phyloP scores from a whole-genome alignment of 768 basidiomycete genomes.

The Leucocoprinus leucothites region DNA sequence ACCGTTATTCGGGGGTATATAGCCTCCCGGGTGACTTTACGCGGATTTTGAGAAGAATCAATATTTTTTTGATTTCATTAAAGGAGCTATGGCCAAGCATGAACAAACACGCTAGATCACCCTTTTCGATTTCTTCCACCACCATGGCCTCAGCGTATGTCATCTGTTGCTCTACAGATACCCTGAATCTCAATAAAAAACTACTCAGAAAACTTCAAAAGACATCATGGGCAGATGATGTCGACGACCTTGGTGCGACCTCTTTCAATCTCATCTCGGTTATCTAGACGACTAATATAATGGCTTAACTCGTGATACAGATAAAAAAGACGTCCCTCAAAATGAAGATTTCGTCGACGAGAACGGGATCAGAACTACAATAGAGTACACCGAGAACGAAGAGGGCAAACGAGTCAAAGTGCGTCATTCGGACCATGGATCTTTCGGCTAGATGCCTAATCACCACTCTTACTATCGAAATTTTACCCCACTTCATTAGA shows the following conservation, averaged over 20 bases:
- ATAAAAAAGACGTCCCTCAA: constrained; percentile 43
- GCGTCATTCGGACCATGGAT: constrained; percentile 15
- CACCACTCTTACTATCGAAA: constrained; percentile 4
- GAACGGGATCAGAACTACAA: constrained; percentile 82
- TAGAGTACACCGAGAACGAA: constrained; percentile 84
- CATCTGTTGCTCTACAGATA: background rate
- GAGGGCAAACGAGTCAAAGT: constrained; percentile 96
- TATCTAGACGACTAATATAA: constrained; percentile 2
- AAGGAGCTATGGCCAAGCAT: constrained; percentile 7
- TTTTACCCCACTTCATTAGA: constrained; percentile 37
- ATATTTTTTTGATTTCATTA: background rate
- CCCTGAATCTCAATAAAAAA: background rate
- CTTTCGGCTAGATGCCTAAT: background rate
- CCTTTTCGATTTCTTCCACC: constrained; percentile 2
- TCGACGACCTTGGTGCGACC: constrained; percentile 65
- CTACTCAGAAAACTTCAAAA: constrained; percentile 40
- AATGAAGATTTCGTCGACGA: constrained; percentile 75
- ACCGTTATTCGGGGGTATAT: too few relatives aligned
- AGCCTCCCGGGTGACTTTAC: too few relatives aligned
- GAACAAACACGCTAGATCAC: background rate
- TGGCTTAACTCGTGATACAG: background rate
- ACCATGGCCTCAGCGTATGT: constrained; percentile 34
- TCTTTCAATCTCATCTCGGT: background rate
- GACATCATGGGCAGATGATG: constrained; percentile 88
- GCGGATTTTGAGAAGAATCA: background rate